Percentiles rank a stretch among this genome's conserved stretches.
Evolutionary conservation across 2,329 filamentous ascomycete genomes (phyloP).

Genomic region (Escovopsis sp.): DNA sequence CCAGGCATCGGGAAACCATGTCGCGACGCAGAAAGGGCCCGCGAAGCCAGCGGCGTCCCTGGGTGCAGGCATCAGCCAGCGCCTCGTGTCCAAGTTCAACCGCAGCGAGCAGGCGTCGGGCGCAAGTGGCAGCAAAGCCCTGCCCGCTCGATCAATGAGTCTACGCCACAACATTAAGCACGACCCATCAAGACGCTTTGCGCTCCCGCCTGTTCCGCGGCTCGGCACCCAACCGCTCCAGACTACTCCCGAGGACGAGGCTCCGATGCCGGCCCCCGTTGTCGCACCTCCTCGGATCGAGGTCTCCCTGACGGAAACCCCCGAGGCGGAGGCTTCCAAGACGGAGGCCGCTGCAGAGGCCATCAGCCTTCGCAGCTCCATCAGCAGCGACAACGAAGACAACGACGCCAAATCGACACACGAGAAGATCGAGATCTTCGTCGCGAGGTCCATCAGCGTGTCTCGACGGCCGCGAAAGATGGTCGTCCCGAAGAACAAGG

Average conservation of each 20-base stretch:
- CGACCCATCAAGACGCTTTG: too few relatives aligned
- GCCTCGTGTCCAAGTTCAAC: slow-evolving; percentile 10
- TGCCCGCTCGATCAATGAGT: not conserved
- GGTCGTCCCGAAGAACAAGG: slow-evolving; percentile 36
- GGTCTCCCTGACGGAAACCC: not conserved
- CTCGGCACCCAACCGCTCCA: not conserved
- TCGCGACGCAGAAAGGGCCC: not conserved
- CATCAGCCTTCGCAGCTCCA: not conserved
- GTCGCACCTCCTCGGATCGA: too few relatives aligned
- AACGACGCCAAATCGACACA: slow-evolving; percentile 18
- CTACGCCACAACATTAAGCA: not conserved
- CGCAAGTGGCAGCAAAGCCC: not conserved
- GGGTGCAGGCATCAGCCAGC: not conserved
- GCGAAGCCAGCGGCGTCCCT: not conserved
- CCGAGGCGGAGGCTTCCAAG: not conserved
- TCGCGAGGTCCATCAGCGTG: slow-evolving; percentile 53
- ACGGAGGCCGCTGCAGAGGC: not conserved
- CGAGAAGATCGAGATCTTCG: slow-evolving; percentile 48
- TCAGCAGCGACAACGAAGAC: slow-evolving; percentile 3
- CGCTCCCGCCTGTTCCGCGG: too few relatives aligned
- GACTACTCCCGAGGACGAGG: not conserved
- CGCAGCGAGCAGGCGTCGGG: slow-evolving; percentile 1
- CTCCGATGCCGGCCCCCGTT: not conserved
- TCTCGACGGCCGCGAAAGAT: slow-evolving; percentile 47
- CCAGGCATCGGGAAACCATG: not conserved